A percentile compares a stretch with the other conserved stretches of the same genome.
phyloP scores from a whole-genome alignment of 768 basidiomycete genomes.

The Mrakia gelida region DNA sequence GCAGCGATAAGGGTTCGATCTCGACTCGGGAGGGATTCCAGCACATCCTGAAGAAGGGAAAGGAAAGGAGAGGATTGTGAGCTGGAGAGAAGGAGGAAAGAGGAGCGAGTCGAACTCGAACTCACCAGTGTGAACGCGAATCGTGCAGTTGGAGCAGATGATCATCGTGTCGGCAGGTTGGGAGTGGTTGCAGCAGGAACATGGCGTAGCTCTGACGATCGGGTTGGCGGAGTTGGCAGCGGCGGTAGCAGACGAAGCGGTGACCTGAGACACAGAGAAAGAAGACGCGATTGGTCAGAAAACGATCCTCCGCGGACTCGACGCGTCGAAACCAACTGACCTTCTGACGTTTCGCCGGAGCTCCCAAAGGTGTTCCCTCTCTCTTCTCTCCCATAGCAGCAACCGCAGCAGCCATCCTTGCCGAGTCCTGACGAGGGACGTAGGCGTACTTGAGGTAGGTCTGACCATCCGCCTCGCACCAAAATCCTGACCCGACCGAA shows the following conservation, averaged over 20 bases:
- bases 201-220: background rate
- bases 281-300: background rate
- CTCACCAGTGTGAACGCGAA: conserved; percentile 12
- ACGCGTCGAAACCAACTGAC: background rate
- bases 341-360: background rate
- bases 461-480: conserved; percentile 17
- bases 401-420: conserved; percentile 16
- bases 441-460: conserved; percentile 19
- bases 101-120: background rate
- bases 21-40: background rate
- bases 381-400: conserved; percentile 5
- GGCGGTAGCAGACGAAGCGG: background rate
- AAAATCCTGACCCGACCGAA: conserved; percentile 19
- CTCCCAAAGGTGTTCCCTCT: conserved; percentile 3
- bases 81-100: background rate
- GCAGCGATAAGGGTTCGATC: conserved; percentile 8
- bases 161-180: conserved; percentile 10
- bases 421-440: conserved; percentile 16
- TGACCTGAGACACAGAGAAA: background rate
- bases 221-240: background rate
- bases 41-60: background rate
- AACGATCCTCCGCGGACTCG: background rate
- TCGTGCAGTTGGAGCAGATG: conserved; percentile 9
- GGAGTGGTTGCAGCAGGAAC: conserved; percentile 18
- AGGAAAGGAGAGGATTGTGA: background rate